These are phyloP conservation scores for Pythium utonaiense DNA, from an alignment of 352 stramenopile genomes.

Conservation along the genomic window DNA sequence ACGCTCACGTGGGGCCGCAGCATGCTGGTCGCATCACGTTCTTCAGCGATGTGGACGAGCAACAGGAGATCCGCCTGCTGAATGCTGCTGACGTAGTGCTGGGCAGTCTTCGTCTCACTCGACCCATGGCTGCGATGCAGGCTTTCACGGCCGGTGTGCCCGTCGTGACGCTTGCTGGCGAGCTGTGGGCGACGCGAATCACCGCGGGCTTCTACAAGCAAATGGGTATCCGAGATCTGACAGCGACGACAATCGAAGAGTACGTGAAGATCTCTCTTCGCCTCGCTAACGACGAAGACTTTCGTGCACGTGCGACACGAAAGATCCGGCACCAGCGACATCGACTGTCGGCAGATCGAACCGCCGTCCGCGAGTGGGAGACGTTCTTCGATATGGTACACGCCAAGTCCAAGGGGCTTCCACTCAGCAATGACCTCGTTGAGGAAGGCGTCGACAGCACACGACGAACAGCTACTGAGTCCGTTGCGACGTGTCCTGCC, in stretches of 20 bases:
- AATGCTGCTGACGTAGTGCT: conserved; percentile 55
- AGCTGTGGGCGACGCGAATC: conserved; percentile 62
- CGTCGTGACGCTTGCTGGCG: conserved; percentile 54
- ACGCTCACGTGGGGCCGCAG: conserved; percentile 18
- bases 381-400: conserved; percentile 47
- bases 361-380: conserved; percentile 66
- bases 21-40: conserved; percentile 44
- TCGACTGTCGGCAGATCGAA: conserved; percentile 38
- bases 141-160: conserved; percentile 58
- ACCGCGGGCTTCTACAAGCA: conserved; percentile 63
- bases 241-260: conserved; percentile 39
- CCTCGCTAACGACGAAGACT: conserved; percentile 39
- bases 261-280: conserved; percentile 55
- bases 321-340: conserved; percentile 38
- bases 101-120: conserved; percentile 50
- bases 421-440: neutral
- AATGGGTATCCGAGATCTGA: conserved; percentile 54
- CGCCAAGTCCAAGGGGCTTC: neutral
- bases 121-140: conserved; percentile 44
- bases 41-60: conserved; percentile 52
- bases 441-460: neutral
- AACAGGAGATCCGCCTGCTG: conserved; percentile 50
- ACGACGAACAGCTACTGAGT: neutral
- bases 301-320: conserved; percentile 41
- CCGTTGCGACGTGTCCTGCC: conserved; percentile 16